A percentile compares a stretch with the other conserved stretches of the same genome.
These are phyloP conservation scores for Epichloe aotearoae DNA, from an alignment of 2,329 filamentous ascomycete genomes.

Conservation along the genomic window DNA sequence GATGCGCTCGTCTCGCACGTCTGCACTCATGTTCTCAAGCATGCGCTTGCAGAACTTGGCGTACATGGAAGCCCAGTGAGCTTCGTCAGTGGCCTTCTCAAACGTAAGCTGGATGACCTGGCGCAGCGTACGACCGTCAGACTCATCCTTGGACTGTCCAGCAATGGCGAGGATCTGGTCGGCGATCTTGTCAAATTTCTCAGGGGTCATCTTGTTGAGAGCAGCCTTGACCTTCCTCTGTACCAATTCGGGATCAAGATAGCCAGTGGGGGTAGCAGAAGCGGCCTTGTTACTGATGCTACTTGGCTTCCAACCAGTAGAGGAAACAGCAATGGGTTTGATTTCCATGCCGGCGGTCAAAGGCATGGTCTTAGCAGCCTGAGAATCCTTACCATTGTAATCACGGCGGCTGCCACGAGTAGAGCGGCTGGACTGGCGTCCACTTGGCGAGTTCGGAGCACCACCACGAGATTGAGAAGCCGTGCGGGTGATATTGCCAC, in stretches of 20 bases:
- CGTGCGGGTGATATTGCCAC: constrained; percentile 52
- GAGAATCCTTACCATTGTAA: constrained; percentile 47
- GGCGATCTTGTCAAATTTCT: constrained; percentile 94
- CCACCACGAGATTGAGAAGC: constrained; percentile 44
- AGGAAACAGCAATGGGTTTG: constrained; percentile 60
- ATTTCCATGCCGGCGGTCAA: constrained; percentile 73
- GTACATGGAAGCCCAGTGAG: constrained; percentile 98
- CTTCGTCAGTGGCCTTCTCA: constrained; percentile 96
- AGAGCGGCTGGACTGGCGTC: constrained; percentile 48
- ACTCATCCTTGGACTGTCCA: constrained; percentile 88
- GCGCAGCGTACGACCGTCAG: constrained; percentile 82
- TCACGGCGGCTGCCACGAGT: constrained; percentile 53
- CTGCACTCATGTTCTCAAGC: constrained; percentile 86
- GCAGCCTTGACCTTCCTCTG: constrained; percentile 98
- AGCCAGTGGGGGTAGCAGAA: constrained; percentile 25
- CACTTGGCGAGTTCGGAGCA: constrained; percentile 53
- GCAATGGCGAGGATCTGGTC: constrained; percentile 89
- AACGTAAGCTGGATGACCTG: constrained; percentile 99
- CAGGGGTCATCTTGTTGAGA: constrained; percentile 99
- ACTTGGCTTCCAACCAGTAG: constrained; percentile 80
- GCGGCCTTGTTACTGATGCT: constrained; percentile 42
- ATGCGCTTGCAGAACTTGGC: constrained; percentile 97
- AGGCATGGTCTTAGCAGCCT: constrained; percentile 78
- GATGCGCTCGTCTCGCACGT: constrained; percentile 92
- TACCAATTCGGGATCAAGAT: constrained; percentile 82